Percentiles rank a stretch among this genome's conserved stretches.
These are phyloP conservation scores for Mrakia hoshinonis DNA, from an alignment of 768 basidiomycete genomes.

Conservation along the genomic window DNA sequence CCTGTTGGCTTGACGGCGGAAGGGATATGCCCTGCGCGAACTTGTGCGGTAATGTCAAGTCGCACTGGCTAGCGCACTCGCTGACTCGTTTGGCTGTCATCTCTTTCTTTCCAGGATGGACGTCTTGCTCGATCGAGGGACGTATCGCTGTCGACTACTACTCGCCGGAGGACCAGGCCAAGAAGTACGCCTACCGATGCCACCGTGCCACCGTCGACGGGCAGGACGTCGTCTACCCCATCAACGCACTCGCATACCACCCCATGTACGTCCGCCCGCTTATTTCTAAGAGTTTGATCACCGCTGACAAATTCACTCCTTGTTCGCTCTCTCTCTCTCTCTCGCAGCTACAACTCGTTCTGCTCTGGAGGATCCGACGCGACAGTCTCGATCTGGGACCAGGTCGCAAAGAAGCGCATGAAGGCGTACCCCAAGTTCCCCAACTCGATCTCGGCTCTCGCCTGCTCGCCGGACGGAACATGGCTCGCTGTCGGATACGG, in stretches of 20 bases:
- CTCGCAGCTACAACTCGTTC: slow-evolving; percentile 74
- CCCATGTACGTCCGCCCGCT: slow-evolving; percentile 52
- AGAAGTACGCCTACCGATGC: slow-evolving; percentile 94
- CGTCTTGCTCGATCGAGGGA: slow-evolving; percentile 87
- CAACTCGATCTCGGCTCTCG: slow-evolving; percentile 61
- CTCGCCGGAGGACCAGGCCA: slow-evolving; percentile 65
- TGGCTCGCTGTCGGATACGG: slow-evolving; percentile 74
- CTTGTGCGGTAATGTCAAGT: too few relatives aligned
- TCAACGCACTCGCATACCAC: slow-evolving; percentile 90
- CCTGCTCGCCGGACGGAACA: slow-evolving; percentile 74
- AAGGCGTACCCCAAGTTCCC: slow-evolving; percentile 78
- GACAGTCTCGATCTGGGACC: slow-evolving; percentile 94
- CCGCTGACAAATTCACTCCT: slow-evolving; percentile 1
- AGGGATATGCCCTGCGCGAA: not conserved
- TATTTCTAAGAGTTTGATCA: too few relatives aligned
- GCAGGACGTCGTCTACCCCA: slow-evolving; percentile 92
- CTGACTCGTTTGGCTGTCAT: not conserved
- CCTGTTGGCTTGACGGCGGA: not conserved
- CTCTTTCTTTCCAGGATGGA: slow-evolving; percentile 57
- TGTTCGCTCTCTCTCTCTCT: not conserved
- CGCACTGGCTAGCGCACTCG: too few relatives aligned
- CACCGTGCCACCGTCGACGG: slow-evolving; percentile 83
- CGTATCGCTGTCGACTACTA: slow-evolving; percentile 97
- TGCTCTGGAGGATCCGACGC: slow-evolving; percentile 92
- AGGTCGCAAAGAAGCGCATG: slow-evolving; percentile 87